These are phyloP conservation scores for Fonsecaea pedrosoi DNA, from an alignment of 2,329 filamentous ascomycete species.

Conservation along the genomic window DNA sequence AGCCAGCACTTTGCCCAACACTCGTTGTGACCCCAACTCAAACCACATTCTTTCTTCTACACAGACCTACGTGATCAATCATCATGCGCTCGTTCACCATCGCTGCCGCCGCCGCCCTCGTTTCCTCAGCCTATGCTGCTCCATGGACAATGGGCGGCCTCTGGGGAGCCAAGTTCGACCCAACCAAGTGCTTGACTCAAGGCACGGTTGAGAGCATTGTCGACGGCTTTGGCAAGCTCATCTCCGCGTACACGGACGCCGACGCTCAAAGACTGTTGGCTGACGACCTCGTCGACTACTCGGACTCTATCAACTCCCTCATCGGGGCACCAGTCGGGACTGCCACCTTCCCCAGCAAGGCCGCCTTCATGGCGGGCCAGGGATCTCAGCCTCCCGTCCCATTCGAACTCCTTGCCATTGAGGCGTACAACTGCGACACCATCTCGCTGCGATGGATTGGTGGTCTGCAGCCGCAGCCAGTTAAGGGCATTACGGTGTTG, in stretches of 20 bases:
- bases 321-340: slow-evolving; percentile 42
- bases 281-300: slow-evolving; percentile 43
- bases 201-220: slow-evolving; percentile 29
- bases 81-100: slow-evolving; percentile 34
- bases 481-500: slow-evolving; percentile 46
- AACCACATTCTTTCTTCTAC: slow-evolving; percentile 8
- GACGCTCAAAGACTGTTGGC: slow-evolving; percentile 36
- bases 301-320: slow-evolving; percentile 46
- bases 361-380: slow-evolving; percentile 42
- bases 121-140: slow-evolving; percentile 30
- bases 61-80: slow-evolving; percentile 13
- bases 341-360: slow-evolving; percentile 44
- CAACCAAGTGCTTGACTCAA: slow-evolving; percentile 31
- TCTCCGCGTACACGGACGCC: slow-evolving; percentile 33
- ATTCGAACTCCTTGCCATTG: slow-evolving; percentile 39
- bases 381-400: slow-evolving; percentile 43
- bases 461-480: slow-evolving; percentile 35
- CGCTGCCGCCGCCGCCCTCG: slow-evolving; percentile 30
- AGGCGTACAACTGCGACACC: slow-evolving; percentile 43
- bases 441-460: slow-evolving; percentile 45
- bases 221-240: slow-evolving; percentile 28
- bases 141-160: slow-evolving; percentile 27
- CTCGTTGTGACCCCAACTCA: slow-evolving; percentile 4
- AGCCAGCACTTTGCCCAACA: slow-evolving; percentile 5
- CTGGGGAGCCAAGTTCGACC: slow-evolving; percentile 27